Base-by-base conservation (phyloP, 129 eudicot species). In the Flaveria sonorensis region DNA sequence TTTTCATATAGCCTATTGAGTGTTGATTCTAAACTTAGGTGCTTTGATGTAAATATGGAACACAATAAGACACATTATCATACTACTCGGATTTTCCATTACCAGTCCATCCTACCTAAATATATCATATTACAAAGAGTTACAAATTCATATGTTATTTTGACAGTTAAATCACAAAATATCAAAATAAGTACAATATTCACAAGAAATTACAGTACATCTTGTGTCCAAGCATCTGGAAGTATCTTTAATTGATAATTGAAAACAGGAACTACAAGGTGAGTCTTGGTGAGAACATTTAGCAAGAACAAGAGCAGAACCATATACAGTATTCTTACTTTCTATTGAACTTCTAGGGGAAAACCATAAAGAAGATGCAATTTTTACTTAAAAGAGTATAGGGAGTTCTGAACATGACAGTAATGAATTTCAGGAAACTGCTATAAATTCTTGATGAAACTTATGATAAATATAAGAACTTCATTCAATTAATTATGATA, bases 191-290 rank as follows among this genome's bases (percentile, higher is more conserved):
- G 65, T 26, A 52, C 76, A n/a, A 11, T 52, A 72, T 72, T 72
- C 48, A 60, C 64, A 52, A 32, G 11, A 16, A 72, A 32, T 11
- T 52, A 18, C 9, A 30, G 66, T 23, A 32, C 26, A 19, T 13
- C 36, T 36, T 39, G 77, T 72, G 19, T 72, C 19, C 68, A 72
- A 71, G 20, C 67, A 72, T 72, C 8, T 52, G 20, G 53, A 56
- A 19, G 50, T 16, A 19, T 40, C 1, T 7, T 24, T 48, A 7
- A 11, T 21, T 4, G 50, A 26, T 48, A 47, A 26, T 9, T 26
- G 30, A 0, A 24, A 2, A 50, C n/a, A 70, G 23, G 43, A 70
- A 16, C 60, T 48, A 26, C 45, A 24, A 70, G 7, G 7, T 6
- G 40, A 36, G 40, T 36, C 7, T 32, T 32, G 39, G 7, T 36